phyloP scores from a whole-genome alignment of 306 rosid genomes.

The Casuarina cunninghamiana region DNA sequence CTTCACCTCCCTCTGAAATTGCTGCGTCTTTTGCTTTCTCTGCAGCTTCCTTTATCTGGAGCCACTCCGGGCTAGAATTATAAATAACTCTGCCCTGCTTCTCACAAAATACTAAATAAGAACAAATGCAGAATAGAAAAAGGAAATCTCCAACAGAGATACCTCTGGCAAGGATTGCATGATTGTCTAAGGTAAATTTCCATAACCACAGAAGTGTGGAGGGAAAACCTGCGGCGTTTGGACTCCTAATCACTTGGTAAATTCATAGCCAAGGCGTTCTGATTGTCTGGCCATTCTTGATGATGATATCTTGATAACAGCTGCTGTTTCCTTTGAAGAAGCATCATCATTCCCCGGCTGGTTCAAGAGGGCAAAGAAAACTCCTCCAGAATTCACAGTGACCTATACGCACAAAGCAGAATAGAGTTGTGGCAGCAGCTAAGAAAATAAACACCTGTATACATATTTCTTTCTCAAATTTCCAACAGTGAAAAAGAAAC shows the following conservation, averaged over 20 bases:
- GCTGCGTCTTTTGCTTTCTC: constrained; percentile 82
- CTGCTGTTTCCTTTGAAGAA: constrained; percentile 71
- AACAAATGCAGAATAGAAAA: not conserved
- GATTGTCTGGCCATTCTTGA: constrained; percentile 95
- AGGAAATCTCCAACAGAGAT: constrained; percentile 15
- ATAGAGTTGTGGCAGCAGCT: constrained; percentile 30
- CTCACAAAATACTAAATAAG: constrained; percentile 15
- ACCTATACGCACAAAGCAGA: constrained; percentile 62
- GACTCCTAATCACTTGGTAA: constrained; percentile 85
- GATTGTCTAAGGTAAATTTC: constrained; percentile 19
- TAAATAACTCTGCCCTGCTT: constrained; percentile 87
- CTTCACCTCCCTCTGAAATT: constrained; percentile 67
- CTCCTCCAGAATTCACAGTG: constrained; percentile 94
- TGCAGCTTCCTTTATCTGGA: constrained; percentile 87
- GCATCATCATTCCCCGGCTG: constrained; percentile 43
- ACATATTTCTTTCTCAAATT: constrained; percentile 15
- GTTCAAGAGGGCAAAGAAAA: constrained; percentile 84
- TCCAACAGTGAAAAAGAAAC: not conserved
- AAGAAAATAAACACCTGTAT: constrained; percentile 17
- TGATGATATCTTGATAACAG: constrained; percentile 86
- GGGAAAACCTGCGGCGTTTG: constrained; percentile 80
- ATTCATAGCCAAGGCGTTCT: constrained; percentile 92
- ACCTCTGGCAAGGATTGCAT: constrained; percentile 15
- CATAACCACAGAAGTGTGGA: constrained; percentile 10
- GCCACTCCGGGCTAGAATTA: constrained; percentile 80